Conservation (phyloP, 805 yeast species). For the Candida chilensis region DNA sequence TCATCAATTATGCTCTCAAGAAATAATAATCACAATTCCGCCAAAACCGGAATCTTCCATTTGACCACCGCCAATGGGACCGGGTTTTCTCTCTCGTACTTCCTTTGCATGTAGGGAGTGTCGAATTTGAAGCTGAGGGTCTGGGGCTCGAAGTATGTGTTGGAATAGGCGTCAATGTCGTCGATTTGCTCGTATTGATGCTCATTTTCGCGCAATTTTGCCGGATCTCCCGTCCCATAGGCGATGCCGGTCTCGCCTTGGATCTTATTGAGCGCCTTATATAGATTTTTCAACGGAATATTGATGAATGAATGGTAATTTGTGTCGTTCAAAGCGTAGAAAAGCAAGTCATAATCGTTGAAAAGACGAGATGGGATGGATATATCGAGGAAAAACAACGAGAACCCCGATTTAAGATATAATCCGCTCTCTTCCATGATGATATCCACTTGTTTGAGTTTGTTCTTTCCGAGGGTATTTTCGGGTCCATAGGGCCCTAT, state of each 20-base stretch:
- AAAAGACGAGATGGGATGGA: conserved; percentile 28
- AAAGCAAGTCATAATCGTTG: conserved; percentile 32
- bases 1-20: too few species aligned
- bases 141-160: too few species aligned
- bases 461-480: conserved; percentile 9
- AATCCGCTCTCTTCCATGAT: conserved; percentile 50
- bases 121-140: too few species aligned
- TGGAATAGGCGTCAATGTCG: too few species aligned
- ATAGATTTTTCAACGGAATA: conserved; percentile 33
- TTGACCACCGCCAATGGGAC: too few species aligned
- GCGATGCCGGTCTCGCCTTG: conserved; percentile 8
- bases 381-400: conserved; percentile 32
- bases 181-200: too few species aligned
- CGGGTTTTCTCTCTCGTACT: too few species aligned
- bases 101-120: too few species aligned
- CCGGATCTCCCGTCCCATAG: conserved; percentile 21
- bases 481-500: conserved; percentile 4
- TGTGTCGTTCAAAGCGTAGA: conserved; percentile 12
- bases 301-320: conserved; percentile 19
- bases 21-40: too few species aligned
- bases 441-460: conserved; percentile 26
- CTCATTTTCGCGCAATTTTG: too few species aligned
- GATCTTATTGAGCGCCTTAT: conserved; percentile 31
- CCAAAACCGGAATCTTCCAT: too few species aligned
- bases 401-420: conserved; percentile 41